A percentile compares a stretch with the other conserved stretches of the same genome.
These are phyloP conservation scores for Syzygium malaccense DNA, from an alignment of 441 rosid genomes.

Conservation along the genomic window DNA sequence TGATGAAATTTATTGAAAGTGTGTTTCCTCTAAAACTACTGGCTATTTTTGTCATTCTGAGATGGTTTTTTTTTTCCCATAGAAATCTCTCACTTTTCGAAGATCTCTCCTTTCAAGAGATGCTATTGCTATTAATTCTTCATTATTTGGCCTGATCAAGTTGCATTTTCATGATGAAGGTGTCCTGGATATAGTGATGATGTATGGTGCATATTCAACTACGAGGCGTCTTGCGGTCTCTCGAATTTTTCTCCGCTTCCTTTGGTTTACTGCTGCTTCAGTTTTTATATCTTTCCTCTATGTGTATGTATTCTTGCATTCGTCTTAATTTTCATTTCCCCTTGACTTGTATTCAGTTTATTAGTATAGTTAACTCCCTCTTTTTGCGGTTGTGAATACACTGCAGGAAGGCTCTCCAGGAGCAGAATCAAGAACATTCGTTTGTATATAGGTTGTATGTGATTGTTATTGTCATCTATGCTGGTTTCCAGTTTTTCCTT, in stretches of 20 bases:
- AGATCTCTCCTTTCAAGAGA: background rate
- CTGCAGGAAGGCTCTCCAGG: conserved; percentile 76
- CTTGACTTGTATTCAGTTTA: background rate
- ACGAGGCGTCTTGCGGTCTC: conserved; percentile 74
- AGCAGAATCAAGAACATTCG: conserved; percentile 36
- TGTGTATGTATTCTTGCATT: conserved; percentile 54
- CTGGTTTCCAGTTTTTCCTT: conserved; percentile 71
- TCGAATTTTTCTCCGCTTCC: conserved; percentile 81
- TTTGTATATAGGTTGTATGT: conserved; percentile 57
- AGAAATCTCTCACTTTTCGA: background rate
- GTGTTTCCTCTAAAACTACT: conserved; percentile 12
- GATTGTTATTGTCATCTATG: conserved; percentile 81
- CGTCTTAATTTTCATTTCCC: conserved; percentile 6
- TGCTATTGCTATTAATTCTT: background rate
- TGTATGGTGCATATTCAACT: conserved; percentile 98
- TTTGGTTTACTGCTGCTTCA: conserved; percentile 82
- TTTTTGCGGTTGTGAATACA: conserved; percentile 1
- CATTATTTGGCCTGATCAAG: background rate
- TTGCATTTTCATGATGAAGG: conserved; percentile 38
- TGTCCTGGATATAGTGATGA: conserved; percentile 85
- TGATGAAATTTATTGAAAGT: conserved; percentile 95
- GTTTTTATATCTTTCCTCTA: conserved; percentile 77
- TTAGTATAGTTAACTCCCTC: background rate
- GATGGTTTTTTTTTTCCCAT: background rate
- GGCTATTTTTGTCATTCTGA: background rate